A percentile compares a stretch with the other conserved stretches of the same genome.
phyloP scores from a whole-genome alignment of 2,329 filamentous ascomycete species.

The Colletotrichum chrysophilum region DNA sequence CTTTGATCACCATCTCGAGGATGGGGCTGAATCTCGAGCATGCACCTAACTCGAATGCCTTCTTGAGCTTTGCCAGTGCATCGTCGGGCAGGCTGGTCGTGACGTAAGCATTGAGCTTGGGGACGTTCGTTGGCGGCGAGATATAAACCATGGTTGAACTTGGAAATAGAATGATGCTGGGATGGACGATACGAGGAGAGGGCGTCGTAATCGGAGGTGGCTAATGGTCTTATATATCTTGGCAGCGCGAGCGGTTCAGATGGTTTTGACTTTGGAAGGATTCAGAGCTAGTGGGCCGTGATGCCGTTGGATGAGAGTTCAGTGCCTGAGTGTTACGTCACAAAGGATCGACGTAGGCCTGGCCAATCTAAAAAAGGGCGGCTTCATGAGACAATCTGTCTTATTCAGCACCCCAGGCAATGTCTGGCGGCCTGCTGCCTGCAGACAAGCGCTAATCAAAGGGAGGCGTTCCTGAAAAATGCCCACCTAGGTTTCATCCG shows the following conservation, averaged over 20 bases:
- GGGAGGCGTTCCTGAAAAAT: neutral
- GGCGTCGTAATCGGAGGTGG: neutral
- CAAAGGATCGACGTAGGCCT: neutral
- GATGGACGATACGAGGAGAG: neutral
- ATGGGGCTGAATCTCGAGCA: slow-evolving; percentile 22
- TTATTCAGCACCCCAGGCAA: neutral
- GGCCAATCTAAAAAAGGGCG: neutral
- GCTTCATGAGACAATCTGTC: neutral
- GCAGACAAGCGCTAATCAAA: neutral
- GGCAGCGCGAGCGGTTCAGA: neutral
- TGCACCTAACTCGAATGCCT: slow-evolving; percentile 25
- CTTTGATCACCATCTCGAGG: slow-evolving; percentile 26
- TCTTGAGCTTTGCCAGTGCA: slow-evolving; percentile 12
- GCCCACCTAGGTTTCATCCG: neutral
- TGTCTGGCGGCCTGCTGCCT: neutral
- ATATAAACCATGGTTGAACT: neutral
- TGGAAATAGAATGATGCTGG: neutral
- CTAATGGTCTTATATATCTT: neutral
- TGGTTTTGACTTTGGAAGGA: neutral
- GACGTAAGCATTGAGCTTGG: neutral
- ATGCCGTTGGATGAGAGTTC: neutral
- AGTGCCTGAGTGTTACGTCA: neutral
- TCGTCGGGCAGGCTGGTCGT: neutral
- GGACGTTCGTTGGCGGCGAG: neutral
- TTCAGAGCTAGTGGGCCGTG: neutral